Base-by-base conservation (phyloP, 1,139 yeast species). In the Nematodospora anomalae region DNA sequence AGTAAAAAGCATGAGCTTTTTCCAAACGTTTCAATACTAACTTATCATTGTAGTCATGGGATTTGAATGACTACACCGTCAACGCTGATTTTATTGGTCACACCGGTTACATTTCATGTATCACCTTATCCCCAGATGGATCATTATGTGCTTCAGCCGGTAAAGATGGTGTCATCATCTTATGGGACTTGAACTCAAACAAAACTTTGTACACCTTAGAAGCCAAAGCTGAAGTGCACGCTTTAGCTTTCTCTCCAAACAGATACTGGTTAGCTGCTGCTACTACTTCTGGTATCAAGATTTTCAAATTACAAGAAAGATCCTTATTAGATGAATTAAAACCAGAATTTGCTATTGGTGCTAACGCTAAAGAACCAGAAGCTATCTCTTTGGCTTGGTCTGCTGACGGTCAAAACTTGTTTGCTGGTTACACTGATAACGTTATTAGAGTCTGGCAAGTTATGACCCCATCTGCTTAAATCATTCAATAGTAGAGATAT, bases 231-330 rank as follows among this genome's bases (percentile, higher is more conserved):
- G 98, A 92, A 80, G 92, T 94, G 60, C 88, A 87, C 75, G 94
- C 97, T 68, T 83, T 92, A 69, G 95, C 97, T 63, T 94, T 92
- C 96, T 90, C 98, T 71, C 98, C 99, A 76, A 87, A 88, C 95
- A 90, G 98, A 85, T 94, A 88, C 94, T 92, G 98, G 98, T 87
- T 94, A 73, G 94, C 96, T 71, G 98, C 97, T 76, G 98, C 98
- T 66, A 92, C 99, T 62, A 79, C 96, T 56, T 76, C 96, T 57
- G 94, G 97, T 66, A 88, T 94, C 79, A 90, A 89, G 89, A 85
- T 94, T 81, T 92, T 83, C 88, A 89, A 90, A 83, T 84, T 92
- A 71, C 95, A 89, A 79, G 92, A 87, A 78, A 85, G 95, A 78
- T 76, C 78, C 61, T 80, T 90, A 71, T 89, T 90, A 75, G 98